Conservation (phyloP, 352 stramenopile species). For the Phytophthora idaei region DNA sequence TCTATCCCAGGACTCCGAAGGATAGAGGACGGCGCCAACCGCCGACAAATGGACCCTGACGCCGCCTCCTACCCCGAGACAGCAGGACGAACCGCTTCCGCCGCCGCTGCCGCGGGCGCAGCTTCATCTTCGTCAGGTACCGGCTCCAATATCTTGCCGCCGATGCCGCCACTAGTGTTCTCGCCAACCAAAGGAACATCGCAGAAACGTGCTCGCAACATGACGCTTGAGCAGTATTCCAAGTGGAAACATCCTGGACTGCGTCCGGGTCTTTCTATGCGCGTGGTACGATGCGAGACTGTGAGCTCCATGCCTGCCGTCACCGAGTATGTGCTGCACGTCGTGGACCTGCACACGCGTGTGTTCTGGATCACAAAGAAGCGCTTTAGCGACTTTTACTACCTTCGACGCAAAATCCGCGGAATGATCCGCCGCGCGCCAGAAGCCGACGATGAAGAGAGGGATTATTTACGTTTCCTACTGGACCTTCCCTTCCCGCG, state of each 20-base stretch:
- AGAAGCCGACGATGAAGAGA: constrained; percentile 43
- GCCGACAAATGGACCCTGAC: constrained; percentile 33
- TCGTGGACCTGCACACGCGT: constrained; percentile 79
- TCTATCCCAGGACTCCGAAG: constrained; percentile 24
- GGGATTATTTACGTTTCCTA: constrained; percentile 73
- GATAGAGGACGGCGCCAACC: constrained; percentile 30
- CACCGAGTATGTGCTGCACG: constrained; percentile 78
- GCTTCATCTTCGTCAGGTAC: constrained; percentile 24
- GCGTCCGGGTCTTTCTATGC: constrained; percentile 71
- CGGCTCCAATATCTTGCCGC: constrained; percentile 42
- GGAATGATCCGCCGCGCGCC: constrained; percentile 45
- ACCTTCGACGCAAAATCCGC: constrained; percentile 72
- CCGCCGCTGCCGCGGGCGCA: constrained; percentile 7
- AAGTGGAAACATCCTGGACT: constrained; percentile 61
- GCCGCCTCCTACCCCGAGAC: constrained; percentile 33
- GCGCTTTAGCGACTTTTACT: constrained; percentile 75
- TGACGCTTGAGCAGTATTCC: constrained; percentile 58
- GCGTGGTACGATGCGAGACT: constrained; percentile 68
- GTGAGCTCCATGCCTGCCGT: constrained; percentile 60
- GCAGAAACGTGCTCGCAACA: constrained; percentile 40
- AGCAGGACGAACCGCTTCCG: constrained; percentile 18
- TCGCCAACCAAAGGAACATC: constrained; percentile 47
- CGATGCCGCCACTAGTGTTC: constrained; percentile 62
- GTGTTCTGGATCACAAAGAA: constrained; percentile 88
- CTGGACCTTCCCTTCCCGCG: constrained; percentile 76